Percentiles rank a stretch among this genome's conserved stretches.
Evolutionary conservation across 78 protist species (phyloP).

Genomic region (Dictyostelium intermedium): DNA sequence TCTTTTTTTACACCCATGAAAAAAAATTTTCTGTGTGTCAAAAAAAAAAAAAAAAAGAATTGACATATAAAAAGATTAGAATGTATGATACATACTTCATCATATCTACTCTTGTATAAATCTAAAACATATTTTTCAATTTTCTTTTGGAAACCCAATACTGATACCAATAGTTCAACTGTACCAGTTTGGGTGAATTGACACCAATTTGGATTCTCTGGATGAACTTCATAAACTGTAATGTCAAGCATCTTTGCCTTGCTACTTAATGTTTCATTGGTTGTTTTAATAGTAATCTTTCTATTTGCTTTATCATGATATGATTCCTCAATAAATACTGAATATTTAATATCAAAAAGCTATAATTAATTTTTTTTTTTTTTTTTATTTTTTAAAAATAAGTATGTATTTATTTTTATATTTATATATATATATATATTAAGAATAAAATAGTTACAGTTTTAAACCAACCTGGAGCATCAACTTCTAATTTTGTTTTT

Average conservation of each 20-base stretch:
- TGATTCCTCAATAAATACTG: slow-evolving; percentile 61
- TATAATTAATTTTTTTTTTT: background rate
- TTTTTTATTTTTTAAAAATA: background rate
- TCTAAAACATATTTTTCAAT: slow-evolving; percentile 59
- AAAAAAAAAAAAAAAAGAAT: background rate
- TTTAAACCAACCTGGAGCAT: slow-evolving; percentile 80
- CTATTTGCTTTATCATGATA: slow-evolving; percentile 30
- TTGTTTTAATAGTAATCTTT: slow-evolving; percentile 52
- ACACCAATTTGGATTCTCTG: slow-evolving; percentile 75
- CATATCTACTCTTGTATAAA: slow-evolving; percentile 42
- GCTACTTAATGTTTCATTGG: slow-evolving; percentile 47
- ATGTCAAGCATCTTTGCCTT: slow-evolving; percentile 48
- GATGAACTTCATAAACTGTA: slow-evolving; percentile 57
- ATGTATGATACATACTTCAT: slow-evolving; percentile 15
- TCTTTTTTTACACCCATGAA: background rate
- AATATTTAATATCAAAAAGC: slow-evolving; percentile 62
- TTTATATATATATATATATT: background rate
- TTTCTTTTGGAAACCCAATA: slow-evolving; percentile 71
- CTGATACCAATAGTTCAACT: slow-evolving; percentile 57
- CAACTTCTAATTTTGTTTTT: slow-evolving; percentile 67
- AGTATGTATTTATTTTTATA: background rate
- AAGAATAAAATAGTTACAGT: slow-evolving; percentile 24
- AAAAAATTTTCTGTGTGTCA: background rate
- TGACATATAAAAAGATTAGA: background rate
- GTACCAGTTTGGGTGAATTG: slow-evolving; percentile 72